Evolutionary conservation across 2,329 filamentous ascomycete genomes (phyloP).

Genomic region (Scedosporium boydii): DNA sequence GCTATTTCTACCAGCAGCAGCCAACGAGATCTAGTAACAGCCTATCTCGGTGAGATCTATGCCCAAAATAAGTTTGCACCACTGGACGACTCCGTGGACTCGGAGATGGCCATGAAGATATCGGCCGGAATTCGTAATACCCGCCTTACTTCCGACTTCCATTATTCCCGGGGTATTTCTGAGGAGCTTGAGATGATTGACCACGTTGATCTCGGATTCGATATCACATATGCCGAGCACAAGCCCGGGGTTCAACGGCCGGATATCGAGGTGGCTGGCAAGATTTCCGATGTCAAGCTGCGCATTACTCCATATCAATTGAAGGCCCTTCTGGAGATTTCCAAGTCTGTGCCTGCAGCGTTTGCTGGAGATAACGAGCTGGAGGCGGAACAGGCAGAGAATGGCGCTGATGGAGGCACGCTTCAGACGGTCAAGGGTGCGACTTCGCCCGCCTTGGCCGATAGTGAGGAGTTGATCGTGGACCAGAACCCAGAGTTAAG

Average conservation of each 20-base stretch:
- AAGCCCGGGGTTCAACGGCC: conserved; percentile 66
- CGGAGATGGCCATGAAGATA: conserved; percentile 77
- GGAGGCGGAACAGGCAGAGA: conserved; percentile 62
- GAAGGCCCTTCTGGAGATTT: conserved; percentile 80
- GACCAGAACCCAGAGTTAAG: conserved; percentile 60
- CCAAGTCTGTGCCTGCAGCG: conserved; percentile 75
- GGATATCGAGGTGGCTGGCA: conserved; percentile 83
- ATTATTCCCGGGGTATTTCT: conserved; percentile 60
- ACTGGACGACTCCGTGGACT: conserved; percentile 64
- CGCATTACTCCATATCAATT: conserved; percentile 84
- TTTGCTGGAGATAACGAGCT: conserved; percentile 68
- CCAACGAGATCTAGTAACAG: conserved; percentile 75
- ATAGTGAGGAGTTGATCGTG: not conserved
- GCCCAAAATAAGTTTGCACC: conserved; percentile 87
- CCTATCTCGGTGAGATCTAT: conserved; percentile 94
- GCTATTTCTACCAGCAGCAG: conserved; percentile 52
- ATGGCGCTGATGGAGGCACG: conserved; percentile 57
- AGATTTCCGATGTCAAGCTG: conserved; percentile 88
- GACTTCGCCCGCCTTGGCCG: conserved; percentile 18
- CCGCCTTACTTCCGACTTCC: conserved; percentile 77
- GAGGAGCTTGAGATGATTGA: conserved; percentile 96
- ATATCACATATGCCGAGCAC: conserved; percentile 86
- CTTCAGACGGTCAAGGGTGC: conserved; percentile 32
- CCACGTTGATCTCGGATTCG: conserved; percentile 89
- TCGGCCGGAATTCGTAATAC: conserved; percentile 88